Base-by-base conservation (phyloP, 2,329 filamentous ascomycete species). In the Colletotrichum echinochloae region DNA sequence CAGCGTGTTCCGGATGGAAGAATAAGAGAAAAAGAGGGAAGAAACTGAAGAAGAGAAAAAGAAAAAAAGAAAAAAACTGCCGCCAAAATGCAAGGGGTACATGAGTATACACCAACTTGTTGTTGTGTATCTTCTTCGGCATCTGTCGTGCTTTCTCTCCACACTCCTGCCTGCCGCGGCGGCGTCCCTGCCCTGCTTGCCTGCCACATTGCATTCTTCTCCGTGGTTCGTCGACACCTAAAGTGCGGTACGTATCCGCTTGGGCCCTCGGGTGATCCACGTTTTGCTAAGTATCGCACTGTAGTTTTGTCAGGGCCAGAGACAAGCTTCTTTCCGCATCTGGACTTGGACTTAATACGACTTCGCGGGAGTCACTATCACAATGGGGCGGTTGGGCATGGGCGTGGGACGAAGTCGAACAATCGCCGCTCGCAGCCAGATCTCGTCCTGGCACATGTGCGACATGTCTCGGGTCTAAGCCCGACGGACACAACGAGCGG, bases 381-480 rank as follows among this genome's bases (percentile, higher is more conserved):
- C 30, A 37, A 37, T 11, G 9, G 35, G 35, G 35, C 16, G 18
- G 18, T 44, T 18, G 5, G 18, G 20, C 16, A 7, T 1, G 20
- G 20, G 20, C n/a, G 23, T n/a, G 52, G 23, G 23, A 44, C 37
- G 18, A 26, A 23, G 23, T 18, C 37, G 16, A 30, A 28, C 23
- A 28, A 57, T 28, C 16, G n/a, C 55, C 55, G 35, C 23, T 30
- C 26, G 23, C 35, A 39, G 37, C 30, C 33, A 48, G 37, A 61
- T 23, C 14, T 28, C 26, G 33, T 14, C 30, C 33, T 30, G 28
- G 46, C 30, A 16, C 41, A 28, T 48, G 35, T 70, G 39, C 55
- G 23, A 33, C 51, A 30, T 56, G 63, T 66, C 66, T 60, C 66
- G 56, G 54, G 39, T 60, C 35, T 48, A 35, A 65, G n/a, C n/a